These are phyloP conservation scores for Tylopilus sp. DNA, from an alignment of 768 basidiomycete species.

Conservation along the genomic window DNA sequence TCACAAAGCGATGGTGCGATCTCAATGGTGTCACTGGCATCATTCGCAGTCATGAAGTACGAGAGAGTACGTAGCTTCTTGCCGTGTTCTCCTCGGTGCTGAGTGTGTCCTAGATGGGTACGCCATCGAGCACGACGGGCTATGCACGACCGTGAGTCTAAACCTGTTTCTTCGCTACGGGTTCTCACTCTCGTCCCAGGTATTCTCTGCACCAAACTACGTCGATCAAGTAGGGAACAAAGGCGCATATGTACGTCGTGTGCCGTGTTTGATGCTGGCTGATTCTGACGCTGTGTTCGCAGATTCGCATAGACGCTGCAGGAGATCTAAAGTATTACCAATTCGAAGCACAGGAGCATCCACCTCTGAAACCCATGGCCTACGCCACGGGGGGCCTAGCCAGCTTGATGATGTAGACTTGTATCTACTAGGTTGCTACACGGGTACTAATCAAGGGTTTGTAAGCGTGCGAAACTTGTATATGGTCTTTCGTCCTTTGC, in stretches of 20 bases:
- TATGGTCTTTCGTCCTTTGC: neutral
- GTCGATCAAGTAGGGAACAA: conserved; percentile 91
- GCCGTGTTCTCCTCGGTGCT: neutral
- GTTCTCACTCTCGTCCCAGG: conserved; percentile 40
- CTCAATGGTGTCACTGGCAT: conserved; percentile 84
- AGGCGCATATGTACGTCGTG: conserved; percentile 74
- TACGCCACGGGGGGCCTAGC: conserved; percentile 68
- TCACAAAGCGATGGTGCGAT: conserved; percentile 86
- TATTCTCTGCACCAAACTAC: conserved; percentile 95
- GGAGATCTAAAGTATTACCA: conserved; percentile 74
- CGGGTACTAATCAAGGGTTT: neutral
- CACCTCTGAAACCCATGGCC: conserved; percentile 91
- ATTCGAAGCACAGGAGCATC: conserved; percentile 86
- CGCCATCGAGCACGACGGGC: conserved; percentile 89
- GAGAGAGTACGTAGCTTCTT: conserved; percentile 58
- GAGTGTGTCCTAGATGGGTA: conserved; percentile 65
- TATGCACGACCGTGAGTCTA: conserved; percentile 80
- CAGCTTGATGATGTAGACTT: conserved; percentile 62
- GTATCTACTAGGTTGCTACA: neutral
- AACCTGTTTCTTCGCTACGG: neutral
- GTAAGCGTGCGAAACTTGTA: conserved; percentile 25
- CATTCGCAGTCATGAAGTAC: conserved; percentile 95
- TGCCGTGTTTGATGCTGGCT: neutral
- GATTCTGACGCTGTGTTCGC: conserved; percentile 5
- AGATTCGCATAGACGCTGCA: conserved; percentile 80